Percentiles rank a stretch among this genome's conserved stretches.
Evolutionary conservation across 495 filamentous ascomycete genomes (phyloP).

Genomic region (Aspergillus leporis): DNA sequence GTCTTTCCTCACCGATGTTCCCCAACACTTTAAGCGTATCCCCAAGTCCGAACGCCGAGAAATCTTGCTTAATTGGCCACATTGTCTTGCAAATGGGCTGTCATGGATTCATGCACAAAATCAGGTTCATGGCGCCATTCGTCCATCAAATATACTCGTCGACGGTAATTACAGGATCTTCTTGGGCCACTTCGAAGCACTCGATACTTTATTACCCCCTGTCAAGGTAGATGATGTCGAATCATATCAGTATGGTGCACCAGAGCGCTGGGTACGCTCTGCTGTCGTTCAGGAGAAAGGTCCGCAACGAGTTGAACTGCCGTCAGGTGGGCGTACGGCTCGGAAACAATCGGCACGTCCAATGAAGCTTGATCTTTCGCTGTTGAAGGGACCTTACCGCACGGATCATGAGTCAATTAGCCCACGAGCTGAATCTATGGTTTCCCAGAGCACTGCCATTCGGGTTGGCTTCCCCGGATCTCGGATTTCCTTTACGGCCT

Average conservation of each 20-base stretch:
- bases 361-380: slow-evolving; percentile 20
- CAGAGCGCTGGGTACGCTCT: slow-evolving; percentile 67
- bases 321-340: slow-evolving; percentile 50
- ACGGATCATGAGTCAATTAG: slow-evolving; percentile 22
- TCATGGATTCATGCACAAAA: slow-evolving; percentile 74
- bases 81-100: slow-evolving; percentile 78
- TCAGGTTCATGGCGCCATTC: slow-evolving; percentile 75
- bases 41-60: slow-evolving; percentile 68
- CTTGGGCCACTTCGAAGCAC: slow-evolving; percentile 69
- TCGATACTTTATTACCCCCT: slow-evolving; percentile 56
- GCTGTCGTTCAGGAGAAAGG: slow-evolving; percentile 35
- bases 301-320: slow-evolving; percentile 32
- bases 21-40: slow-evolving; percentile 66
- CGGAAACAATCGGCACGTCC: slow-evolving; percentile 31
- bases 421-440: slow-evolving; percentile 34
- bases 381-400: slow-evolving; percentile 24
- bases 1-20: slow-evolving; percentile 70
- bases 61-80: slow-evolving; percentile 80
- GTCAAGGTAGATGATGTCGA: slow-evolving; percentile 68
- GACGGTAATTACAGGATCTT: slow-evolving; percentile 70
- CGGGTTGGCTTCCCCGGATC: slow-evolving; percentile 37
- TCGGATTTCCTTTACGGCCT: slow-evolving; percentile 37
- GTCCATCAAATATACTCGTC: slow-evolving; percentile 79
- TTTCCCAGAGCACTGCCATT: slow-evolving; percentile 44
- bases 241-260: slow-evolving; percentile 83